A percentile compares a stretch with the other conserved stretches of the same genome.
These are phyloP conservation scores for Microsporum canis DNA, from an alignment of 2,329 filamentous ascomycete species.

Conservation along the genomic window DNA sequence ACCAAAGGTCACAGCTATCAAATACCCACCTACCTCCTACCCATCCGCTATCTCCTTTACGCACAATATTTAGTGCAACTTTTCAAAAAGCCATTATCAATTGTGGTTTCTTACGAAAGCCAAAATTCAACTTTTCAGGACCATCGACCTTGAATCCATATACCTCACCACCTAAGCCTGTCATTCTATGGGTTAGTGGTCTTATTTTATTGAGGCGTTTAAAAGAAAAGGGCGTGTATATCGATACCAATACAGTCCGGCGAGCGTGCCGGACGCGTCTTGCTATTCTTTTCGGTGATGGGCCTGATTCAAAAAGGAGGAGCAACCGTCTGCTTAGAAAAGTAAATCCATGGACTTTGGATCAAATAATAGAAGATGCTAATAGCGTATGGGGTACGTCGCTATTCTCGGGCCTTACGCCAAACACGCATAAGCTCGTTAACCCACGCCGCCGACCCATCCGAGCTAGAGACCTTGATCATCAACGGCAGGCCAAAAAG, in stretches of 20 bases:
- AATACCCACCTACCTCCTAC: slow-evolving; percentile 4
- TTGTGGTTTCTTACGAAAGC: slow-evolving; percentile 38
- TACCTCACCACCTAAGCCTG: slow-evolving; percentile 15
- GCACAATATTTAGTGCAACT: slow-evolving; percentile 31
- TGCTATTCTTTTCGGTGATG: slow-evolving; percentile 26
- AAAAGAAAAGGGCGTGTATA: slow-evolving; percentile 25
- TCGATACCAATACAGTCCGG: slow-evolving; percentile 22
- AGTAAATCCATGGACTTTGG: slow-evolving; percentile 26
- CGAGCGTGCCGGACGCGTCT: slow-evolving; percentile 28
- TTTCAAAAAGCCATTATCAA: slow-evolving; percentile 39
- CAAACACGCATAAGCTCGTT: slow-evolving; percentile 14
- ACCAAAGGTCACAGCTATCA: not conserved
- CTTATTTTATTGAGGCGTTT: slow-evolving; percentile 31
- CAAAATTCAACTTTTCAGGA: slow-evolving; percentile 16
- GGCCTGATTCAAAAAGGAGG: slow-evolving; percentile 21
- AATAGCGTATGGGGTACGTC: slow-evolving; percentile 26
- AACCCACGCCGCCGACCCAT: slow-evolving; percentile 9
- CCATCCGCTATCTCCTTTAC: slow-evolving; percentile 20
- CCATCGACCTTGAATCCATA: slow-evolving; percentile 15
- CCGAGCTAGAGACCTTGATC: not conserved
- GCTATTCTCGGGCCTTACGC: slow-evolving; percentile 21
- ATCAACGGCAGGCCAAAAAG: not conserved
- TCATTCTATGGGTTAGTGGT: slow-evolving; percentile 32
- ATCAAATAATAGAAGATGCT: slow-evolving; percentile 25
- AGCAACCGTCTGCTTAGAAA: slow-evolving; percentile 28